A percentile compares a stretch with the other conserved stretches of the same genome.
These are phyloP conservation scores for Purpureocillium lavendulum DNA, from an alignment of 2,329 filamentous ascomycete species.

Conservation along the genomic window DNA sequence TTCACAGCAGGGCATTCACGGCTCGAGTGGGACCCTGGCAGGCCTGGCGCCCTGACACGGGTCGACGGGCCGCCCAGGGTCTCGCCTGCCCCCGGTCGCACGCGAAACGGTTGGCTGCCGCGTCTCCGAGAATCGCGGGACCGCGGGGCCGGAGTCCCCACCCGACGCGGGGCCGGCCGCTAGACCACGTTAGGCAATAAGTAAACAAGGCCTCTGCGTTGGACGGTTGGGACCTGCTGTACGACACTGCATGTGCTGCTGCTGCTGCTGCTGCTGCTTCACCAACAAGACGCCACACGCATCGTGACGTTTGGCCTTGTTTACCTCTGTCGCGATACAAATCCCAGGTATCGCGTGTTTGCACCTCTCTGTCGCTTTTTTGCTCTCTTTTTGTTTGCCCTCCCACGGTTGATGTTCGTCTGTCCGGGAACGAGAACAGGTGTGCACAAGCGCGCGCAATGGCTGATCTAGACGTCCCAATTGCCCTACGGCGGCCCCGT, in stretches of 20 bases:
- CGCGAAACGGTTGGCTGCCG: conserved; percentile 17
- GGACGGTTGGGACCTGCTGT: not conserved
- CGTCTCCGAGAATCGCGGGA: conserved; percentile 14
- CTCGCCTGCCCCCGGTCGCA: no score
- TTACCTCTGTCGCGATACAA: no score
- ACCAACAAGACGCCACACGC: not conserved
- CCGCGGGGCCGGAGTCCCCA: no score
- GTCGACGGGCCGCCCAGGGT: no score
- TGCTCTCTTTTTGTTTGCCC: not conserved
- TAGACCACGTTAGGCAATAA: conserved; percentile 31
- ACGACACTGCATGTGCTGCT: conserved; percentile 1
- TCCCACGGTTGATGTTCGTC: no score
- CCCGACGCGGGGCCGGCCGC: conserved; percentile 14
- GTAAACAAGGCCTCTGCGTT: conserved; percentile 31
- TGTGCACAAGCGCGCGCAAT: conserved; percentile 16
- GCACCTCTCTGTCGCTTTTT: no score
- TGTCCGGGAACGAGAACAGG: no score
- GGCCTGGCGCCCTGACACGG: not conserved
- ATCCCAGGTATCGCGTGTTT: no score
- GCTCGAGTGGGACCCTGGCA: not conserved
- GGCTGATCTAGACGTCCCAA: conserved; percentile 36
- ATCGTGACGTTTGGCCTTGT: no score
- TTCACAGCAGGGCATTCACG: conserved; percentile 11
- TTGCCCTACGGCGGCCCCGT: conserved; percentile 47
- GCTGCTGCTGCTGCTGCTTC: not conserved